These are phyloP conservation scores for Reutealis trisperma DNA, from an alignment of 345 rosid genomes.

Conservation along the genomic window DNA sequence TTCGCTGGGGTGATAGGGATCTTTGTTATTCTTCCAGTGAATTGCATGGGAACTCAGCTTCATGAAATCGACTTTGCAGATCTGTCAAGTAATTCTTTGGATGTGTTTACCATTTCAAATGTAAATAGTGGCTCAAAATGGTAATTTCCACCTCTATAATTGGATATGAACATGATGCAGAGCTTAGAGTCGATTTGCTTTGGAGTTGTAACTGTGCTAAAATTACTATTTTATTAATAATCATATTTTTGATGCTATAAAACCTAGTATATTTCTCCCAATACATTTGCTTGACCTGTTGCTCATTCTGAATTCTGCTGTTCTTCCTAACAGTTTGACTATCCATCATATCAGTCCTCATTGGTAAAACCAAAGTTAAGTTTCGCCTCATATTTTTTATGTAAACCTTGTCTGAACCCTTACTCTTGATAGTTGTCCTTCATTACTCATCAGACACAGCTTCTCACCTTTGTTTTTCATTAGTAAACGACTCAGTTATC, in stretches of 20 bases:
- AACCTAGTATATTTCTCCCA: background rate
- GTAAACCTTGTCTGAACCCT: background rate
- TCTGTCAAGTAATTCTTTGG: conserved; percentile 73
- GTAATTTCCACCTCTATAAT: conserved; percentile 35
- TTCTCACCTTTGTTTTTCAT: background rate
- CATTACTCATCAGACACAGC: background rate
- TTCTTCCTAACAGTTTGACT: background rate
- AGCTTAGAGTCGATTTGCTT: background rate
- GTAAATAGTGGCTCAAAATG: conserved; percentile 60
- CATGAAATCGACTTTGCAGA: conserved; percentile 58
- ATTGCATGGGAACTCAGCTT: conserved; percentile 71
- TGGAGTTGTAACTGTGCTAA: background rate
- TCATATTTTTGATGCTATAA: background rate
- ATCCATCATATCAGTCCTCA: background rate
- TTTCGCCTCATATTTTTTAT: background rate
- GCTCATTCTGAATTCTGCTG: background rate
- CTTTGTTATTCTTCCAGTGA: conserved; percentile 87
- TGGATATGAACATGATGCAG: too few species aligned
- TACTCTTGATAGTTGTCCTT: background rate
- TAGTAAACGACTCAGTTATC: background rate
- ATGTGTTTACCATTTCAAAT: conserved; percentile 81
- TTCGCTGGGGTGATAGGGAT: conserved; percentile 84
- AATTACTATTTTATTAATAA: background rate
- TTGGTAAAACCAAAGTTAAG: background rate
- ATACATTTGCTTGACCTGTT: conserved; percentile 1